phyloP scores from a whole-genome alignment of 2,329 filamentous ascomycete species.

The Colletotrichum sp. region DNA sequence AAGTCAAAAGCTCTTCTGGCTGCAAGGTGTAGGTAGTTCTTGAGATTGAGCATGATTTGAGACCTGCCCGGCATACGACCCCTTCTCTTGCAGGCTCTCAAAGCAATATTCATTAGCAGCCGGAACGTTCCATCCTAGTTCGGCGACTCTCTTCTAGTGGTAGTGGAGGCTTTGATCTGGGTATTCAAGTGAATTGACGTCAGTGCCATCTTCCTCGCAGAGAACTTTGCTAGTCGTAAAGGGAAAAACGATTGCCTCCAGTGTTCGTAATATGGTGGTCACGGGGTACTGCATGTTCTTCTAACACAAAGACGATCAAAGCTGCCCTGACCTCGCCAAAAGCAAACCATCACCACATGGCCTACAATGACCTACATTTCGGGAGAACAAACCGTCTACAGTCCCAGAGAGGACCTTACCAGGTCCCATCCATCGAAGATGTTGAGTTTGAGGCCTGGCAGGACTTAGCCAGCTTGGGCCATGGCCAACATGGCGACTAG shows the following conservation, averaged over 20 bases:
- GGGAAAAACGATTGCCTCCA: not conserved
- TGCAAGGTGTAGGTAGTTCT: not conserved
- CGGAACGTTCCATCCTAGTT: not conserved
- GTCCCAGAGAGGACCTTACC: not conserved
- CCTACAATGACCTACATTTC: not conserved
- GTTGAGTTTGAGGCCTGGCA: not conserved
- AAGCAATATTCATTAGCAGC: not conserved
- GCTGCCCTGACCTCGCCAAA: not conserved
- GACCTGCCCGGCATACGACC: not conserved
- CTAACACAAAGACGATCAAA: not conserved
- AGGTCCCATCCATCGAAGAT: not conserved
- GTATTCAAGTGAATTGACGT: not conserved
- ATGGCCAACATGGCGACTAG: not conserved
- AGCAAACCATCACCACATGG: not conserved
- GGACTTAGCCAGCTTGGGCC: not conserved
- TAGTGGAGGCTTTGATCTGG: not conserved
- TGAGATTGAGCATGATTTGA: not conserved
- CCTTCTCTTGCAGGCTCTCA: not conserved
- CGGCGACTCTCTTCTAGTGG: not conserved
- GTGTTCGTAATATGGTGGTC: not conserved
- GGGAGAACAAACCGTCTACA: not conserved
- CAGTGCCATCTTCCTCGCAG: not conserved
- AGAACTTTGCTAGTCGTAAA: not conserved
- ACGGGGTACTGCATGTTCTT: not conserved
- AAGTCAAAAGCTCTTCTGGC: not conserved